phyloP scores from a whole-genome alignment of 2,329 filamentous ascomycete genomes.

The Helicocarpus griseus region DNA sequence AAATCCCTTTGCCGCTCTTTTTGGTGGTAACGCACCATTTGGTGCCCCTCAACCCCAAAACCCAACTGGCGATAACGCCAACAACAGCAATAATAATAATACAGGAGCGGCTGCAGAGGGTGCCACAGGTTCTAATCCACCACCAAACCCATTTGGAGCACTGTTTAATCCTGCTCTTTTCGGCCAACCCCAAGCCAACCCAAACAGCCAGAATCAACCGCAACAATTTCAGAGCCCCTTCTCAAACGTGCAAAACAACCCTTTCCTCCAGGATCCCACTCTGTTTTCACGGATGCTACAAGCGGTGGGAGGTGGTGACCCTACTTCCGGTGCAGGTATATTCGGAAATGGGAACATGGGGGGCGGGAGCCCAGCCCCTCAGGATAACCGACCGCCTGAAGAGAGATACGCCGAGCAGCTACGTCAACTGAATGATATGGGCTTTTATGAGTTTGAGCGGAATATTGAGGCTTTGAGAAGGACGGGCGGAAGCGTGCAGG shows the following conservation, averaged over 20 bases:
- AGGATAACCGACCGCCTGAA: conserved; percentile 82
- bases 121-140: conserved; percentile 25
- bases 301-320: conserved; percentile 33
- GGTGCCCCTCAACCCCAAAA: conserved; percentile 20
- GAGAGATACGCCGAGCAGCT: conserved; percentile 87
- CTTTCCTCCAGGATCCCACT: conserved; percentile 51
- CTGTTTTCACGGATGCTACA: conserved; percentile 49
- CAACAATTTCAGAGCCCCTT: conserved; percentile 27
- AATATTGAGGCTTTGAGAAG: conserved; percentile 82
- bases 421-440: conserved; percentile 94
- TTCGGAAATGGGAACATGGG: conserved; percentile 43
- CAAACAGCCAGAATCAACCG: conserved; percentile 15
- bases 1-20: conserved; percentile 56
- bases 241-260: conserved; percentile 37
- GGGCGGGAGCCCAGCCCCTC: conserved; percentile 44
- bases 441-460: conserved; percentile 91
- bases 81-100: background rate
- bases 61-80: conserved; percentile 18
- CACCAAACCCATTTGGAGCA: conserved; percentile 58
- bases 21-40: conserved; percentile 31
- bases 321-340: conserved; percentile 20
- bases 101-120: conserved; percentile 21
- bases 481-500: conserved; percentile 88
- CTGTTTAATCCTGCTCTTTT: conserved; percentile 46
- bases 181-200: conserved; percentile 16